phyloP scores from a whole-genome alignment of 2,329 filamentous ascomycete genomes.

The Chaetoscypha palmicola region DNA sequence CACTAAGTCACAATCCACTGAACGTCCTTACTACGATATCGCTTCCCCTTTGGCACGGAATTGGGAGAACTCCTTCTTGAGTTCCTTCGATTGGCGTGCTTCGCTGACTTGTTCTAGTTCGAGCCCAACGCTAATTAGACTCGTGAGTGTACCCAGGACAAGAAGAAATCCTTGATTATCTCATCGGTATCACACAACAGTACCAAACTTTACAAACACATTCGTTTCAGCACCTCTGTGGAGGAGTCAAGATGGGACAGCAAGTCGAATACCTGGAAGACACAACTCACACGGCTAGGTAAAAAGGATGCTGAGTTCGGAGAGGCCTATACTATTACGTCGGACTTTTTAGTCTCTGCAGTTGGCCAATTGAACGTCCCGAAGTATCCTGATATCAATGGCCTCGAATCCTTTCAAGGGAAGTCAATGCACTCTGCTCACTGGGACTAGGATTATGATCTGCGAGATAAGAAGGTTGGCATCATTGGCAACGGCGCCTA shows the following conservation, averaged over 20 bases:
- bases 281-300: not conserved
- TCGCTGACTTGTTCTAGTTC: constrained; percentile 51
- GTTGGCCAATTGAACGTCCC: constrained; percentile 15
- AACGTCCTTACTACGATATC: no score
- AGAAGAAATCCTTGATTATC: constrained; percentile 50
- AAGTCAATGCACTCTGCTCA: constrained; percentile 36
- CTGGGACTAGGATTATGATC: constrained; percentile 34
- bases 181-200: constrained; percentile 44
- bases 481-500: constrained; percentile 33
- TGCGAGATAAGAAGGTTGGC: constrained; percentile 27
- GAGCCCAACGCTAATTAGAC: constrained; percentile 51
- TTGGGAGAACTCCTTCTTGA: not conserved
- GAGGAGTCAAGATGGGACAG: constrained; percentile 8
- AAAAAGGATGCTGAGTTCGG: constrained; percentile 7
- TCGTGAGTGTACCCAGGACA: constrained; percentile 49
- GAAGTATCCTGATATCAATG: constrained; percentile 32
- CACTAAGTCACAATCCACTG: no score
- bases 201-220: constrained; percentile 35
- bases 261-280: constrained; percentile 1
- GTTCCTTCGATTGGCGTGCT: not conserved
- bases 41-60: no score
- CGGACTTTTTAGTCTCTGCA: constrained; percentile 12
- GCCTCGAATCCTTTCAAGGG: constrained; percentile 41
- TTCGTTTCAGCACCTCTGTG: constrained; percentile 6
- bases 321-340: not conserved